Percentiles rank a stretch among this genome's conserved stretches.
These are phyloP conservation scores for Pseudogymnoascus destructans DNA, from an alignment of 2,329 filamentous ascomycete species.

Conservation along the genomic window DNA sequence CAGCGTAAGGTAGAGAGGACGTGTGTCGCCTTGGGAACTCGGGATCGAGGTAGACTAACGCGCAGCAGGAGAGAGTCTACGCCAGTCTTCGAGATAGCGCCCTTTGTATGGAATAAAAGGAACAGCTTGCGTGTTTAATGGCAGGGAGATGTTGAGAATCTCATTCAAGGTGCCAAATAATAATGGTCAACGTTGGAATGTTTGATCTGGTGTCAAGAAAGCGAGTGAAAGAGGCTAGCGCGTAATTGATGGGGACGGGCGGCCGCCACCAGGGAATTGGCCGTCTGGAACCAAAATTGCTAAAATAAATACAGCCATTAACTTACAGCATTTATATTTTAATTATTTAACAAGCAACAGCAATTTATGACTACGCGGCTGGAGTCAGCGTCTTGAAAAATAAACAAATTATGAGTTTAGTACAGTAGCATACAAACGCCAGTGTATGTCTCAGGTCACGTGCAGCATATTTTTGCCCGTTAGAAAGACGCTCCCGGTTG, in stretches of 20 bases:
- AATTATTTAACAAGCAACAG: background rate
- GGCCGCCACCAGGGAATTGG: background rate
- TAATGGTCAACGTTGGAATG: constrained; percentile 2
- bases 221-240: constrained; percentile 6
- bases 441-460: background rate
- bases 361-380: background rate
- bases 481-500: background rate
- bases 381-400: background rate
- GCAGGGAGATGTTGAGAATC: background rate
- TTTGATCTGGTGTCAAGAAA: constrained; percentile 9
- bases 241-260: constrained; percentile 1
- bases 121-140: constrained; percentile 2
- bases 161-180: constrained; percentile 1
- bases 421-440: background rate
- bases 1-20: constrained; percentile 4
- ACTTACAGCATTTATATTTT: background rate
- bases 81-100: constrained; percentile 4
- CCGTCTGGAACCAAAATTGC: constrained; percentile 7
- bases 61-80: background rate
- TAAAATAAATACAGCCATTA: no score
- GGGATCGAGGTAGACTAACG: background rate
- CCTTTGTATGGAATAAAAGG: constrained; percentile 1
- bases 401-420: background rate
- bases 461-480: background rate
- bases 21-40: constrained; percentile 5